These are phyloP conservation scores for Apiospora sp. DNA, from an alignment of 2,329 filamentous ascomycete genomes.

Conservation along the genomic window DNA sequence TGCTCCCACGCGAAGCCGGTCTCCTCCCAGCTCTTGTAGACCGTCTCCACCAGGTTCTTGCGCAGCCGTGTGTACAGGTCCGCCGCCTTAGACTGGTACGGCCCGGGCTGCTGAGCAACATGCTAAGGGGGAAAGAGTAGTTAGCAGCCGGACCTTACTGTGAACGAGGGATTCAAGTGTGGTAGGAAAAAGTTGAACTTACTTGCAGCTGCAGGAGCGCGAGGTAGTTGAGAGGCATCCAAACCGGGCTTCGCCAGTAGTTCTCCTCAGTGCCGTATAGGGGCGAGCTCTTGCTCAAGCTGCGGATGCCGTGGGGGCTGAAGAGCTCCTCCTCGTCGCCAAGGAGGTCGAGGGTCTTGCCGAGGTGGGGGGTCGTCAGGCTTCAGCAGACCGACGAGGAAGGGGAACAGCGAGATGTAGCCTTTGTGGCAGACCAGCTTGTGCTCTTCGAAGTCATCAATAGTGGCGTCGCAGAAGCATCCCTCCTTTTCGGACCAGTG, in stretches of 20 bases:
- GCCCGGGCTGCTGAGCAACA: conserved; percentile 70
- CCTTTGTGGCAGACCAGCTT: conserved; percentile 93
- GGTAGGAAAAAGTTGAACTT: conserved; percentile 45
- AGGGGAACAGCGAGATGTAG: conserved; percentile 93
- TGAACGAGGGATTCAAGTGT: neutral
- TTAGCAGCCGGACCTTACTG: conserved; percentile 25
- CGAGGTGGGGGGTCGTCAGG: conserved; percentile 76
- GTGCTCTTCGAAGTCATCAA: conserved; percentile 94
- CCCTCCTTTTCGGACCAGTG: conserved; percentile 87
- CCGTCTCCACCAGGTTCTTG: conserved; percentile 85
- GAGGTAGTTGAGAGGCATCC: conserved; percentile 97
- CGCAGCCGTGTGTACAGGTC: conserved; percentile 80
- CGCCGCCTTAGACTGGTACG: conserved; percentile 72
- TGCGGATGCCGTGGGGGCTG: conserved; percentile 87
- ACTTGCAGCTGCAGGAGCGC: conserved; percentile 80
- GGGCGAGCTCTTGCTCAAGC: conserved; percentile 82
- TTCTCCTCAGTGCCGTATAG: conserved; percentile 93
- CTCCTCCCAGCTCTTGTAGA: conserved; percentile 85
- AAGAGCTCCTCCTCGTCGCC: conserved; percentile 86
- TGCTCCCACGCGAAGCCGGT: conserved; percentile 99
- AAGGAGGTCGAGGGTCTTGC: conserved; percentile 78
- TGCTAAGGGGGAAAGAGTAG: conserved; percentile 54
- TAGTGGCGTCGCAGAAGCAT: conserved; percentile 92
- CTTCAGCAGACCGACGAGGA: conserved; percentile 82
- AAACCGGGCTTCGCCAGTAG: conserved; percentile 94